These are phyloP conservation scores for Colletotrichum tropicale DNA, from an alignment of 2,329 filamentous ascomycete genomes.

Conservation along the genomic window DNA sequence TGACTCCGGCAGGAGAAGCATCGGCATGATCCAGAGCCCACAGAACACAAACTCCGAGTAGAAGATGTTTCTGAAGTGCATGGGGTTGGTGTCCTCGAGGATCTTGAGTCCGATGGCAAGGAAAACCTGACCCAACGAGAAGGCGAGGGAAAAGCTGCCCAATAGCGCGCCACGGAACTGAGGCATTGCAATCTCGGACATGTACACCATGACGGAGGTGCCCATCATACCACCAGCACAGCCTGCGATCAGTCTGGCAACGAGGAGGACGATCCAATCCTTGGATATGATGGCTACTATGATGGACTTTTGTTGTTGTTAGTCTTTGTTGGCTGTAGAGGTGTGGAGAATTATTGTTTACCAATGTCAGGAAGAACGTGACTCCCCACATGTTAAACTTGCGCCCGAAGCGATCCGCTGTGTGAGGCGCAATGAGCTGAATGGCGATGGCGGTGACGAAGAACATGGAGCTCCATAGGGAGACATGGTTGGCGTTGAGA, in stretches of 20 bases:
- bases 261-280: neutral
- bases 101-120: slow-evolving; percentile 1
- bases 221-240: neutral
- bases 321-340: neutral
- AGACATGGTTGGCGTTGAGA: neutral
- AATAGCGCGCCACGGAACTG: slow-evolving; percentile 1
- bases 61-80: slow-evolving; percentile 3
- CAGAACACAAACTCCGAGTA: slow-evolving; percentile 7
- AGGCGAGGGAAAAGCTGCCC: neutral
- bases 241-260: neutral
- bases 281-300: neutral
- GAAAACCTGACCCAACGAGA: neutral
- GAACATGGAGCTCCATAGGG: neutral
- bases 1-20: neutral
- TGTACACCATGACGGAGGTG: neutral
- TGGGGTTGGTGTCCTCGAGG: neutral
- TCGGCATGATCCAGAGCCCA: neutral
- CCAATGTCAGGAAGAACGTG: neutral
- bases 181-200: slow-evolving; percentile 1
- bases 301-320: neutral
- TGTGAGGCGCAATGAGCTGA: rapidly evolving
- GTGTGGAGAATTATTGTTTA: neutral
- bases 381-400: neutral
- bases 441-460: neutral
- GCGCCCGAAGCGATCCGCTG: neutral